Base-by-base conservation (phyloP, 2,329 filamentous ascomycete species). In the Colletotrichum karsti region DNA sequence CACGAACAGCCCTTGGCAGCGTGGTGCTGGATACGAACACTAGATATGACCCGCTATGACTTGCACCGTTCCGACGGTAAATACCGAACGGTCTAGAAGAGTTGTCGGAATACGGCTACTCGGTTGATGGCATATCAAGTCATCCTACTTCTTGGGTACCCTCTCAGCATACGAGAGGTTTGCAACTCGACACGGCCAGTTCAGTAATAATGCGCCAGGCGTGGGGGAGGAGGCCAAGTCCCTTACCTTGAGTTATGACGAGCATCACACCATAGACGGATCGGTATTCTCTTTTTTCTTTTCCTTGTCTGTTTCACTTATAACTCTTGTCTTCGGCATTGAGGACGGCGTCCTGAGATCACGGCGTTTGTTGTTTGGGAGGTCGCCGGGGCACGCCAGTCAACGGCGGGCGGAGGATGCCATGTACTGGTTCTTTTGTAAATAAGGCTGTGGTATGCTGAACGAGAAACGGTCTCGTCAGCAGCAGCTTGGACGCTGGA, bases 21-120 rank as follows among this genome's bases (percentile, higher is more conserved):
- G 81, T 67, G 81, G 81, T 67, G 81, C 81, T 50, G 81, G 81
- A 42, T 83, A 83, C 70, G 81, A 83, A 20, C 77, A 82, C 46
- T 70, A 67, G 56, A 59, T 61, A 59, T 61, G 50, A 66, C 55
- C 22, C 39, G 18, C 18, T 33, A 67, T 67, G 63, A 67, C 50
- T 48, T 63, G 15, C 39, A 18, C 50, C 20, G 22, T 18, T 67
- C 50, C 30, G 39, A 54, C 48, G 22, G 63, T 26, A 54, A 56
- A 65, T 62, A 22, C 56, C 41, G 30, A 20, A 54, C 37, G 18
- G 56, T 44, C 63, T 51, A 28, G 33, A 33, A 20, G 18, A 30
- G 5, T 15, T 10, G 63, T 20, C 33, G 30, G 5, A 42, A 12
- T 30, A 55, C 28, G 7, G 33, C 58, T 26, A 12, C 48, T 48